Evolutionary conservation across 2,329 filamentous ascomycete genomes (phyloP).

Genomic region (Coniochaeta sp.): DNA sequence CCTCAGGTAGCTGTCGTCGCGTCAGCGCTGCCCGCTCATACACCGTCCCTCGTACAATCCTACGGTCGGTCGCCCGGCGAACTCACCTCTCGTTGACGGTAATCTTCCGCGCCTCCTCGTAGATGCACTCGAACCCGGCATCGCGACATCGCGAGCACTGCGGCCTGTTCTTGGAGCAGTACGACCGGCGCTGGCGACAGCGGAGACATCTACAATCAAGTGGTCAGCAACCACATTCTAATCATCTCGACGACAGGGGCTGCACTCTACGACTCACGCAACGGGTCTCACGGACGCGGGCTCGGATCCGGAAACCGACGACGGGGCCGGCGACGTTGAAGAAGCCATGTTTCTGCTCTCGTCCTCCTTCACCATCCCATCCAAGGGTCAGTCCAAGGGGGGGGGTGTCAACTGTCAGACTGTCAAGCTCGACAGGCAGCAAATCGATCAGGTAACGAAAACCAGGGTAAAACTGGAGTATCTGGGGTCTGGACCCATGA

Average conservation of each 20-base stretch:
- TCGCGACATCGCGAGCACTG: slow-evolving; percentile 25
- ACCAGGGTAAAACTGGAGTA: not conserved
- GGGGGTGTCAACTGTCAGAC: too few species aligned
- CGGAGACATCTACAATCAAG: slow-evolving; percentile 21
- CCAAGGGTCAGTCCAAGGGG: not conserved
- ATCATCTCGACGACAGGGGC: not conserved
- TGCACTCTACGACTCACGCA: slow-evolving; percentile 1
- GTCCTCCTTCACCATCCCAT: too few species aligned
- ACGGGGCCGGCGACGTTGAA: slow-evolving; percentile 1
- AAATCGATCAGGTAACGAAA: slow-evolving; percentile 1
- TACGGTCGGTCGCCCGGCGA: too few species aligned
- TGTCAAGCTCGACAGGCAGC: not conserved
- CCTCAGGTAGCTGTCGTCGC: slow-evolving; percentile 20
- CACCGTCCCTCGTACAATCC: not conserved
- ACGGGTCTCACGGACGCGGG: slow-evolving; percentile 1
- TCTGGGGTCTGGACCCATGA: not conserved
- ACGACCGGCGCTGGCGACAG: slow-evolving; percentile 25
- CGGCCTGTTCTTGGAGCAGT: slow-evolving; percentile 29
- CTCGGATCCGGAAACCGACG: slow-evolving; percentile 4
- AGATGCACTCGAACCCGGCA: slow-evolving; percentile 21
- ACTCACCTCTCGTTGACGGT: slow-evolving; percentile 24
- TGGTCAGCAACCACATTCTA: not conserved
- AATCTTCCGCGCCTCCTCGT: slow-evolving; percentile 26
- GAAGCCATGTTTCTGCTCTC: not conserved
- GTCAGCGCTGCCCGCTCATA: too few species aligned